Evolutionary conservation across 345 rosid genomes (phyloP).

Genomic region (Linum usitatissimum): DNA sequence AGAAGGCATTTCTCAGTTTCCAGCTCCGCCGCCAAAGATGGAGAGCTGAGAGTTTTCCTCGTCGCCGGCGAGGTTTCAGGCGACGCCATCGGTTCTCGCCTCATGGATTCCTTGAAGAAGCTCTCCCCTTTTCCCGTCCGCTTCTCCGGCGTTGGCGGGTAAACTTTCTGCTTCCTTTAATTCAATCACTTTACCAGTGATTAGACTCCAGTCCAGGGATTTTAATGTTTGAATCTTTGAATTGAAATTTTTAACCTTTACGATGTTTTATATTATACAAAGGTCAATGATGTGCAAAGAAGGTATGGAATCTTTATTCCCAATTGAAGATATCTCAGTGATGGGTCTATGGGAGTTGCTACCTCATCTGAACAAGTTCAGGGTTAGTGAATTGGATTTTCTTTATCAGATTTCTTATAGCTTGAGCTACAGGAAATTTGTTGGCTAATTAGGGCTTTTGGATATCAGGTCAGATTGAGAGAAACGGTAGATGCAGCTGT

Average conservation of each 20-base stretch:
- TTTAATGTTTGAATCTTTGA: neutral
- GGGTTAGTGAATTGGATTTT: constrained; percentile 36
- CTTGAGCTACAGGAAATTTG: neutral
- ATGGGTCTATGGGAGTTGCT: constrained; percentile 90
- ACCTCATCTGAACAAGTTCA: constrained; percentile 65
- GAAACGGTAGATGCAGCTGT: constrained; percentile 63
- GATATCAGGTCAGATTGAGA: constrained; percentile 47
- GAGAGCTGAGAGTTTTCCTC: constrained; percentile 69
- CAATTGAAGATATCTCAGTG: constrained; percentile 83
- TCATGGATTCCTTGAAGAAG: constrained; percentile 60
- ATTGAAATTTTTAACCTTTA: neutral
- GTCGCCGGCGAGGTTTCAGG: constrained; percentile 94
- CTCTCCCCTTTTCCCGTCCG: constrained; percentile 61
- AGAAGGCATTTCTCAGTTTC: constrained; percentile 25
- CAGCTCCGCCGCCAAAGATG: constrained; percentile 43
- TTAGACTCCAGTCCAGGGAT: neutral
- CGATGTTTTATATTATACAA: neutral
- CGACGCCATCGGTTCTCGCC: constrained; percentile 74
- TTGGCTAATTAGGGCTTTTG: constrained; percentile 6
- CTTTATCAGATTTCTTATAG: neutral
- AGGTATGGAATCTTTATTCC: constrained; percentile 62
- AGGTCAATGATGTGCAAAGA: constrained; percentile 70
- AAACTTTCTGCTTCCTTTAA: constrained; percentile 10
- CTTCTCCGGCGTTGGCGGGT: constrained; percentile 95
- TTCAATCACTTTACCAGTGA: neutral